These are phyloP conservation scores for Suhomyces sp. DNA, from an alignment of 805 yeast genomes.

Conservation along the genomic window DNA sequence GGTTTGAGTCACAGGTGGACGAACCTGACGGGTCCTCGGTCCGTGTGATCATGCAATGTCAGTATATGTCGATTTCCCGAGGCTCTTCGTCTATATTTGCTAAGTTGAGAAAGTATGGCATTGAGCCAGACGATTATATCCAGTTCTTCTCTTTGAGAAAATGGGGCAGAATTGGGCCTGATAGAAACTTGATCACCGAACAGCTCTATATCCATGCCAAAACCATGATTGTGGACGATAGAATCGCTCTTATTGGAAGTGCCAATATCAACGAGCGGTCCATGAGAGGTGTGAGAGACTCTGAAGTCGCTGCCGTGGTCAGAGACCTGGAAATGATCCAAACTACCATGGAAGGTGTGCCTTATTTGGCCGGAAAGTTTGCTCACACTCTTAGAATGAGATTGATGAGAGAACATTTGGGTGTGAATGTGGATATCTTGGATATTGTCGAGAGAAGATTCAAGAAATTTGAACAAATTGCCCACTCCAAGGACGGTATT, in stretches of 20 bases:
- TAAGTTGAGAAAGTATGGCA: conserved; percentile 71
- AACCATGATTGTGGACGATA: conserved; percentile 86
- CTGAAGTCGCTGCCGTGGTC: conserved; percentile 87
- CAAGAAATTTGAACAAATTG: conserved; percentile 44
- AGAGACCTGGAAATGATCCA: conserved; percentile 74
- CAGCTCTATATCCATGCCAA: conserved; percentile 94
- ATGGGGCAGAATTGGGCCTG: conserved; percentile 90
- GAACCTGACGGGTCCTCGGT: conserved; percentile 93
- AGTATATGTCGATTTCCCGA: conserved; percentile 86
- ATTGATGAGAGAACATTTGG: conserved; percentile 94
- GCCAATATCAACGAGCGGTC: conserved; percentile 97
- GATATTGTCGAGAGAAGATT: conserved; percentile 80
- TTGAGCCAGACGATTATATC: conserved; percentile 86
- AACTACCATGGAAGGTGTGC: conserved; percentile 77
- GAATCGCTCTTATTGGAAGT: conserved; percentile 91
- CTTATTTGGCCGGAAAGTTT: conserved; percentile 79
- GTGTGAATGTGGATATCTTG: conserved; percentile 83
- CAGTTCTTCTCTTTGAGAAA: conserved; percentile 89
- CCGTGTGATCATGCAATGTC: conserved; percentile 94
- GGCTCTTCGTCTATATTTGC: conserved; percentile 88
- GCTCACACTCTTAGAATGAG: conserved; percentile 87
- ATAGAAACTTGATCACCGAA: conserved; percentile 74
- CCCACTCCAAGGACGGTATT: conserved; percentile 39
- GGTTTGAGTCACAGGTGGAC: conserved; percentile 91
- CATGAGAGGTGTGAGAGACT: conserved; percentile 90